Conservation (phyloP, 371 early-diverging fungal genomes). For the Mucor irregularis region DNA sequence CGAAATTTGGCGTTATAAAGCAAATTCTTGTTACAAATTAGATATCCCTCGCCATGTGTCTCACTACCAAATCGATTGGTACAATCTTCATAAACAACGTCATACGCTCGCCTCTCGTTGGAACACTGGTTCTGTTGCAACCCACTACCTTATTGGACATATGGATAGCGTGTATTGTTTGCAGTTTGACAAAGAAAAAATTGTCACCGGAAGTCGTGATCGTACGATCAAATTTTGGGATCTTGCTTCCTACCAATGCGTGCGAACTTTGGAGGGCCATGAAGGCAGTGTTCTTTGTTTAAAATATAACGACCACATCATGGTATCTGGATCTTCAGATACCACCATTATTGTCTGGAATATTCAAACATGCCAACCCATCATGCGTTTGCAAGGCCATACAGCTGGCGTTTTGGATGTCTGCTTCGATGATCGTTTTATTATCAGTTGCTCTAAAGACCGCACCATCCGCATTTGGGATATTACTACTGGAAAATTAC, state of each 20-base stretch:
- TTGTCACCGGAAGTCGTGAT: constrained; percentile 95
- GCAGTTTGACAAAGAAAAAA: constrained; percentile 80
- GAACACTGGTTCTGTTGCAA: constrained; percentile 31
- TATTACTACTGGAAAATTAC: constrained; percentile 47
- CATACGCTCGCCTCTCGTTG: constrained; percentile 40
- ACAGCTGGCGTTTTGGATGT: constrained; percentile 79
- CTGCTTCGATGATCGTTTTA: constrained; percentile 67
- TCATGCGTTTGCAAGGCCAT: constrained; percentile 70
- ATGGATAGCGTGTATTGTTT: constrained; percentile 93
- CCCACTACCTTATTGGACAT: constrained; percentile 75
- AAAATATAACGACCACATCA: constrained; percentile 72
- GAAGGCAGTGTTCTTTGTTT: constrained; percentile 88
- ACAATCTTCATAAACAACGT: constrained; percentile 37
- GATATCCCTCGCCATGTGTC: not conserved
- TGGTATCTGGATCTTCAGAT: constrained; percentile 96
- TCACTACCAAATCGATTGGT: constrained; percentile 25
- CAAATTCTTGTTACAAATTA: not conserved
- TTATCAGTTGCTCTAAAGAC: constrained; percentile 95
- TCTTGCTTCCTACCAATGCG: constrained; percentile 48
- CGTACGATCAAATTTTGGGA: constrained; percentile 87
- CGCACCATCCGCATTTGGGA: constrained; percentile 89
- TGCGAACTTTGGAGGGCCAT: constrained; percentile 83
- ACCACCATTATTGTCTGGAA: constrained; percentile 88
- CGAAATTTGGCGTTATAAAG: constrained; percentile 16
- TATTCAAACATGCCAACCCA: constrained; percentile 44